Conservation (phyloP, 2,329 filamentous ascomycete genomes). For the Paraphoma chrysanthemicola region DNA sequence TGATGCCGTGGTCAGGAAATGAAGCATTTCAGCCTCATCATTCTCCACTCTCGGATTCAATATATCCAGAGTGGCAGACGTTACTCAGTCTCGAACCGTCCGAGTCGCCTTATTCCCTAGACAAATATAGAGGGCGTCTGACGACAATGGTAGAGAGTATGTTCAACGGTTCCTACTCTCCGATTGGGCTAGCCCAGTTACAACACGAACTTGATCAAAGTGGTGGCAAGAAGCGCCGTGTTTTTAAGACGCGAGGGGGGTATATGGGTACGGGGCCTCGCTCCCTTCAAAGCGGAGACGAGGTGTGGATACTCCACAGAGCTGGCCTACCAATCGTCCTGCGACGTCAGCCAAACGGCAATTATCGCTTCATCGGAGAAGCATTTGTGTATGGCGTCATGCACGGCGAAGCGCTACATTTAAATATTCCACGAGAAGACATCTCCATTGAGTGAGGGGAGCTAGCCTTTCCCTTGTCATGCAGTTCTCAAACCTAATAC, state of each 20-base stretch:
- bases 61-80: constrained; percentile 35
- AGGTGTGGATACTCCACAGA: constrained; percentile 28
- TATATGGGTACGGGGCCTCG: constrained; percentile 31
- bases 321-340: constrained; percentile 25
- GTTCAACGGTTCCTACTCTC: constrained; percentile 37
- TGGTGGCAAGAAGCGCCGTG: constrained; percentile 24
- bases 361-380: constrained; percentile 30
- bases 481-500: too few species aligned
- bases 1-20: constrained; percentile 34
- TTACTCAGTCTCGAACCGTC: constrained; percentile 27
- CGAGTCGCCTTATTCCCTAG: constrained; percentile 21
- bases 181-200: constrained; percentile 32
- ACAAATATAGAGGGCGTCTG: constrained; percentile 24
- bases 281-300: constrained; percentile 25
- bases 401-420: constrained; percentile 24
- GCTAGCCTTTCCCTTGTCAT: too few species aligned
- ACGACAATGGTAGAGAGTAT: constrained; percentile 26
- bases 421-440: neutral
- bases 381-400: constrained; percentile 35
- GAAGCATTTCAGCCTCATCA: constrained; percentile 36
- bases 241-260: constrained; percentile 26
- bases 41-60: constrained; percentile 28
- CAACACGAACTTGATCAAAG: constrained; percentile 38
- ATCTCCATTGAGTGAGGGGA: neutral
- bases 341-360: constrained; percentile 17